Evolutionary conservation across 208 protist genomes (phyloP).

Genomic region (Hexamita inflata): DNA sequence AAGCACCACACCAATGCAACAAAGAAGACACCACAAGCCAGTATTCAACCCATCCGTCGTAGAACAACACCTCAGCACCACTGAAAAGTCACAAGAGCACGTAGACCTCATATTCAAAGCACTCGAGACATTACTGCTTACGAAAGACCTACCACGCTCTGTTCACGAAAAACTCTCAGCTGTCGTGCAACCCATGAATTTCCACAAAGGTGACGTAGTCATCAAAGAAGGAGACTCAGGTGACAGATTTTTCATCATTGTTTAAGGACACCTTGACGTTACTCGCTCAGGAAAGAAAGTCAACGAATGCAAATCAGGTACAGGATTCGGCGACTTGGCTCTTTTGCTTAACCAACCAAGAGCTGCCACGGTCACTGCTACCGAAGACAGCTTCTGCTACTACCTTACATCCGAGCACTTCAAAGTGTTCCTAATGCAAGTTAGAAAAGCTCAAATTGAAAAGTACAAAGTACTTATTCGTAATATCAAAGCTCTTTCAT

Average conservation of each 20-base stretch:
- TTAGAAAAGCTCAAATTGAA: not conserved
- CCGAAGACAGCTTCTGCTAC: not conserved
- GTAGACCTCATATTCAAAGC: no score
- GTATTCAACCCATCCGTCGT: no score
- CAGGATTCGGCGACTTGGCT: not conserved
- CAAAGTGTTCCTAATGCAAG: not conserved
- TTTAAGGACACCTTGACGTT: not conserved
- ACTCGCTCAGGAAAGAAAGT: not conserved
- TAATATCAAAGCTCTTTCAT: not conserved
- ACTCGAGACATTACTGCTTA: no score
- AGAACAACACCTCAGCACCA: no score
- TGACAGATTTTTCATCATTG: not conserved
- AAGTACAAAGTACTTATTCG: not conserved
- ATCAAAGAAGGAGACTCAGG: not conserved
- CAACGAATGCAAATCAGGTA: not conserved
- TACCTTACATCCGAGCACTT: not conserved
- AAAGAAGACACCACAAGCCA: no score
- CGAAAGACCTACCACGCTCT: no score
- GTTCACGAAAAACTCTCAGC: no score
- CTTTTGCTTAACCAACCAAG: not conserved
- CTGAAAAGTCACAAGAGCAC: no score
- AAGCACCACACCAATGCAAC: no score
- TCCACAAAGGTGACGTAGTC: not conserved
- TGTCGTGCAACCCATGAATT: not conserved
- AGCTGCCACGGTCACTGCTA: not conserved